Evolutionary conservation across 2,329 filamentous ascomycete genomes (phyloP).

Genomic region (Ciborinia camelliae): DNA sequence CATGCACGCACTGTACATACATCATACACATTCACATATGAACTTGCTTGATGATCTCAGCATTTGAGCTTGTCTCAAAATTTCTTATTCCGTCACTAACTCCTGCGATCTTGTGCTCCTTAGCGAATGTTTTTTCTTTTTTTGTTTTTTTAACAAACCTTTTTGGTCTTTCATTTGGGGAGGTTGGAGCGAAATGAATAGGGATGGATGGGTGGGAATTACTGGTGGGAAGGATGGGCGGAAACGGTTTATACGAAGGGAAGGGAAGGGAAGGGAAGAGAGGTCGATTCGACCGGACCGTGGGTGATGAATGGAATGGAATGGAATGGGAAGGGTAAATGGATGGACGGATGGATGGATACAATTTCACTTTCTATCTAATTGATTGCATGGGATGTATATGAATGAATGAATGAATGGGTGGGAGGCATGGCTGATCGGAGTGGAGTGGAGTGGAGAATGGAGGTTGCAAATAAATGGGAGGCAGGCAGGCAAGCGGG

Average conservation of each 20-base stretch:
- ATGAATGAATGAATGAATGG: conserved; percentile 4
- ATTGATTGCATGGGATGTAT: conserved; percentile 2
- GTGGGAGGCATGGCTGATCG: not conserved
- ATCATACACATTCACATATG: not conserved
- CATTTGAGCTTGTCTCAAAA: conserved; percentile 3
- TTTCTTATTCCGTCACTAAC: not conserved
- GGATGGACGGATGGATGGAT: not conserved
- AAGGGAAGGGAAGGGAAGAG: not conserved
- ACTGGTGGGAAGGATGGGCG: not conserved
- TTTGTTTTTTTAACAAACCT: not conserved
- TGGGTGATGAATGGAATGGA: not conserved
- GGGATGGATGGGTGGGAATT: conserved; percentile 3
- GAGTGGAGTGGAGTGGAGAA: not conserved
- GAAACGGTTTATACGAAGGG: not conserved
- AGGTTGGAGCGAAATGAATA: not conserved
- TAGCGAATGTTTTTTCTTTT: not conserved
- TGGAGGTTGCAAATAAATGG: conserved; percentile 6
- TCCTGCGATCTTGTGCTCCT: conserved; percentile 1
- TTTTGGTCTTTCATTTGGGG: not conserved
- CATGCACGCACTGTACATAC: conserved; percentile 6
- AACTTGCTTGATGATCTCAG: not conserved
- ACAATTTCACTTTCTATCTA: not conserved
- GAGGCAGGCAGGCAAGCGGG: too few species aligned
- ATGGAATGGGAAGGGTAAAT: not conserved
- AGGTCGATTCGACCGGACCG: not conserved